Evolutionary conservation across 441 rosid genomes (phyloP).

Genomic region (Codiaeum variegatum): DNA sequence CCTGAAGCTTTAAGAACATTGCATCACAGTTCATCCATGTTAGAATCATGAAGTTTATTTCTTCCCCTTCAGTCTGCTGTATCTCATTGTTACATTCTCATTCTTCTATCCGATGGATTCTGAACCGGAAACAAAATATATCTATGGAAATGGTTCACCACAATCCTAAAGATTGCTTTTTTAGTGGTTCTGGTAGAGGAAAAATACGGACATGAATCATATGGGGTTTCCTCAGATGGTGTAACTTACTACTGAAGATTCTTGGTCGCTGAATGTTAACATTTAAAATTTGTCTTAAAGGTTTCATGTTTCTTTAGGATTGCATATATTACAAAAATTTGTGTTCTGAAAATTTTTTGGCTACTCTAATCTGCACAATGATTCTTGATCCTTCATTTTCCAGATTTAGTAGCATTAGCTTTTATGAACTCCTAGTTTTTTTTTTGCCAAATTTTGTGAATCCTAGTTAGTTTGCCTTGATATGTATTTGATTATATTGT

Average conservation of each 20-base stretch:
- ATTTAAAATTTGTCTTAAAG: background rate
- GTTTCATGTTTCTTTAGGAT: background rate
- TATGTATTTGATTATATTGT: too few species aligned
- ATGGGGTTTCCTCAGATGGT: background rate
- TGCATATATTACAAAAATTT: background rate
- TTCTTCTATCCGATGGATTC: background rate
- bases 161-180: background rate
- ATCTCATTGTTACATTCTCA: background rate
- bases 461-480: too few species aligned
- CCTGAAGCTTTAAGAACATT: constrained; percentile 39
- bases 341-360: background rate
- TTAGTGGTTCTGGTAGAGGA: background rate
- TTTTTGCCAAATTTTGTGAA: too few species aligned
- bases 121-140: background rate
- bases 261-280: too few species aligned
- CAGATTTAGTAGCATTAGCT: background rate
- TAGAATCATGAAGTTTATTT: constrained; percentile 19
- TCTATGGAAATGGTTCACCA: background rate
- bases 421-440: background rate
- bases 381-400: background rate
- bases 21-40: constrained; percentile 16
- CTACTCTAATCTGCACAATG: background rate
- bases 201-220: background rate
- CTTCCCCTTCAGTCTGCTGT: background rate
- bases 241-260: background rate